These are phyloP conservation scores for Sporothrix humicola DNA, from an alignment of 2,329 filamentous ascomycete species.

Conservation along the genomic window DNA sequence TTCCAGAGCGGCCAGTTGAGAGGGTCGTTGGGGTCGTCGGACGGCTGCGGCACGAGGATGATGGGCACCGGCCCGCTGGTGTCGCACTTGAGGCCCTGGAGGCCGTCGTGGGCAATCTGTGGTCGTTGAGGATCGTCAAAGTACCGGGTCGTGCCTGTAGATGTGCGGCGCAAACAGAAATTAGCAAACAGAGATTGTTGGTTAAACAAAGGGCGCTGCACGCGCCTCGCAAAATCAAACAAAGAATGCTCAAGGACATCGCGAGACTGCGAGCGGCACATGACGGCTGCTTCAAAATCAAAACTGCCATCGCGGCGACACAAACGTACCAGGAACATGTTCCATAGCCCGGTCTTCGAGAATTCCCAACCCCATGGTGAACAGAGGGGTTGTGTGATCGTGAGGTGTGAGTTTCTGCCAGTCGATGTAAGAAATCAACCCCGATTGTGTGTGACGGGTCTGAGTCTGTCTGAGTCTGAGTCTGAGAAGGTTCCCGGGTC, in stretches of 20 bases:
- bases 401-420: background rate
- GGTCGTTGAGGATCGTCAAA: conserved; percentile 63
- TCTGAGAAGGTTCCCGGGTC: background rate
- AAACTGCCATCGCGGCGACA: background rate
- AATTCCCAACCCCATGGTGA: conserved; percentile 71
- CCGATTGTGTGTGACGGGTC: conserved; percentile 2
- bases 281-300: too few relatives aligned
- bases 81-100: conserved; percentile 71
- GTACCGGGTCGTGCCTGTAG: conserved; percentile 63
- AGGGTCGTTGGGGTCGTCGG: conserved; percentile 88
- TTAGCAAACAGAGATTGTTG: background rate
- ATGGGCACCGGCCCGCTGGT: conserved; percentile 68
- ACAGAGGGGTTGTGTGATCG: background rate
- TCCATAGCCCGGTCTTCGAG: conserved; percentile 69
- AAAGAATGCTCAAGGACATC: background rate
- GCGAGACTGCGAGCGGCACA: background rate
- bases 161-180: background rate
- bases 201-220: background rate
- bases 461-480: background rate
- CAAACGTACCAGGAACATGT: conserved; percentile 72
- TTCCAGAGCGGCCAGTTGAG: conserved; percentile 84
- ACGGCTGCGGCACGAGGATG: conserved; percentile 85
- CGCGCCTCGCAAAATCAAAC: background rate
- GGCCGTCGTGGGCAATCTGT: conserved; percentile 49
- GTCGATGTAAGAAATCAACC: background rate